These are phyloP conservation scores for Cichorium intybus DNA, from an alignment of 140 eudicot genomes.

Conservation along the genomic window DNA sequence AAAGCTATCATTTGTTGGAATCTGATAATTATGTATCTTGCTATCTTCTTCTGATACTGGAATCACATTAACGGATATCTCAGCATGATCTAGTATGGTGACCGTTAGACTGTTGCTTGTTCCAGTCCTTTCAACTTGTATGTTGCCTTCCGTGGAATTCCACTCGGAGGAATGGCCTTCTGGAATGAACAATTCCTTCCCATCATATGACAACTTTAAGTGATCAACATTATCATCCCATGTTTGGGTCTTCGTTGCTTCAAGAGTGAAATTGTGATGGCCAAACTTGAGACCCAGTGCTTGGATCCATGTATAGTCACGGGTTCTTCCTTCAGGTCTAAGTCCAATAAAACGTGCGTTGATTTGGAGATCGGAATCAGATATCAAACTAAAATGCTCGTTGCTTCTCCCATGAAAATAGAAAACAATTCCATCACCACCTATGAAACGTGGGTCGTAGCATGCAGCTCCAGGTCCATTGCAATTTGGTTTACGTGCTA, in stretches of 20 bases:
- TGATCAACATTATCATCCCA: slow-evolving; percentile 47
- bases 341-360: slow-evolving; percentile 54
- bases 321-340: slow-evolving; percentile 45
- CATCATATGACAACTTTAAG: slow-evolving; percentile 25
- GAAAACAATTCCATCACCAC: slow-evolving; percentile 57
- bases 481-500: slow-evolving; percentile 56
- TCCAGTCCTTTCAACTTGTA: slow-evolving; percentile 50
- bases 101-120: slow-evolving; percentile 30
- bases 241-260: slow-evolving; percentile 36
- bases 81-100: slow-evolving; percentile 19
- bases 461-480: slow-evolving; percentile 57
- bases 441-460: slow-evolving; percentile 57
- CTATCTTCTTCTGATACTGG: slow-evolving; percentile 49
- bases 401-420: slow-evolving; percentile 51
- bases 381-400: slow-evolving; percentile 48
- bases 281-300: slow-evolving; percentile 43
- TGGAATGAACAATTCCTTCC: slow-evolving; percentile 24
- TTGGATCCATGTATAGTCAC: slow-evolving; percentile 67
- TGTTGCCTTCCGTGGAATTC: slow-evolving; percentile 27
- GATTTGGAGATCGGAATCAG: slow-evolving; percentile 50
- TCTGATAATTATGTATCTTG: slow-evolving; percentile 50
- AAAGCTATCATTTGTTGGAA: slow-evolving; percentile 45
- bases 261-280: slow-evolving; percentile 40
- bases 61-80: slow-evolving; percentile 41
- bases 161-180: slow-evolving; percentile 41